Base-by-base conservation (phyloP, 2,329 filamentous ascomycete species). In the Blastomyces gilchristii region DNA sequence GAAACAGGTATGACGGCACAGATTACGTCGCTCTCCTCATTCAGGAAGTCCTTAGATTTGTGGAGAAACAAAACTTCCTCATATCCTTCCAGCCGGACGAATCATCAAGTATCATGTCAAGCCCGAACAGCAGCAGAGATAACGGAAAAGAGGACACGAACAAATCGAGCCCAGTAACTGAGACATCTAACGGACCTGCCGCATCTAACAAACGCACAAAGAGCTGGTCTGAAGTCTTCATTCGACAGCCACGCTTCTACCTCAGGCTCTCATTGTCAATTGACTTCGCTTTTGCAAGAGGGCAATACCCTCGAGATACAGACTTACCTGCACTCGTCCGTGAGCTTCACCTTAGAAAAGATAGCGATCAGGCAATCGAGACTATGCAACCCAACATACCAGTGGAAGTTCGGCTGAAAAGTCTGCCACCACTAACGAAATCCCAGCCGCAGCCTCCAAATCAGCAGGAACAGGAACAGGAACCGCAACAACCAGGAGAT, bases 1-100 rank as follows among this genome's bases (percentile, higher is more conserved):
- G 79, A 62, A 77, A 76, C 2, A 77, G 78, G 60, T 79, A 79
- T 63, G 78, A 80, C 61, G 77, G 77, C 28, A 75, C 78, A 1
- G 78, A 80, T 66, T 78, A 76, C 68, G 74, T 80, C 34, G 62
- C 62, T n/a, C 41, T 64, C 14, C 59, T 58, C 37, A 63, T 63
- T 31, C 61, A 64, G 28, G 58, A 65, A 41, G 63, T 62, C 16
- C 61, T 66, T 25, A 45, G 39, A 41, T 47, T 57, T n/a, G 25
- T 37, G n/a, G 39, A 62, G 37, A 49, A 8, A 22, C 50, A 62
- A 62, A 62, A 54, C 41, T 39, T 53, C 37, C 18, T 22, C n/a
- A 47, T 49, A 47, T 49, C 57, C 43, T n/a, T 49, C 28, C 57
- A 49, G 43, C 25, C 57, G 16, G 28, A 43, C 12, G 57, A 14